phyloP scores from a whole-genome alignment of 306 rosid genomes.

The Citrullus mucosospermus region DNA sequence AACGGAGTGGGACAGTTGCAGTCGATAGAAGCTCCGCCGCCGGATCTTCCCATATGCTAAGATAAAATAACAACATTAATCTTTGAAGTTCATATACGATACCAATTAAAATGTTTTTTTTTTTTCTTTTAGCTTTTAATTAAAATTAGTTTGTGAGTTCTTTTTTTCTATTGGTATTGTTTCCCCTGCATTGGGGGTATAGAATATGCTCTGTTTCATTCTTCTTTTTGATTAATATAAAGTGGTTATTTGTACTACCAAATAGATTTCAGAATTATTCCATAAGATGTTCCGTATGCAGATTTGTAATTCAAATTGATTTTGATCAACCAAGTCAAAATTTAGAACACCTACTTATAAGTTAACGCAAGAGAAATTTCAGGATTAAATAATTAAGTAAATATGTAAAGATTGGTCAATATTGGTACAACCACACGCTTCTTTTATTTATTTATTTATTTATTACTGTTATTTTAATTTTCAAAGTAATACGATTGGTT shows the following conservation, averaged over 20 bases:
- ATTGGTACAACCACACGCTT: too few relatives aligned
- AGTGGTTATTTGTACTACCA: neutral
- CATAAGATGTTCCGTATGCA: neutral
- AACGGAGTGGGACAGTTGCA: conserved; percentile 64
- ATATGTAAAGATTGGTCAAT: too few relatives aligned
- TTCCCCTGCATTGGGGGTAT: conserved; percentile 1
- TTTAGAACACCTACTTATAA: too few relatives aligned
- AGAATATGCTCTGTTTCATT: neutral
- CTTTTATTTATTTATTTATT: too few relatives aligned
- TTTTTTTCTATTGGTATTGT: neutral
- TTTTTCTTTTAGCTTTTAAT: neutral
- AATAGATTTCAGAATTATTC: neutral
- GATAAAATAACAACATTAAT: neutral
- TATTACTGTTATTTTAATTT: too few relatives aligned
- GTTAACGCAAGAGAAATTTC: too few relatives aligned
- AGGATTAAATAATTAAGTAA: too few relatives aligned
- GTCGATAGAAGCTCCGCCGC: conserved; percentile 57
- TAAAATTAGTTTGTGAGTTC: neutral
- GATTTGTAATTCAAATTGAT: neutral
- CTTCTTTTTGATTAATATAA: neutral
- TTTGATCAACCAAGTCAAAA: too few relatives aligned
- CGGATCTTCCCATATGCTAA: conserved; percentile 59
- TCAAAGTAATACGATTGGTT: too few relatives aligned
- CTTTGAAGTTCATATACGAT: neutral
- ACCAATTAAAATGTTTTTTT: neutral